Base-by-base conservation (phyloP, 2,329 filamentous ascomycete genomes). In the Calonectria fujianensis region DNA sequence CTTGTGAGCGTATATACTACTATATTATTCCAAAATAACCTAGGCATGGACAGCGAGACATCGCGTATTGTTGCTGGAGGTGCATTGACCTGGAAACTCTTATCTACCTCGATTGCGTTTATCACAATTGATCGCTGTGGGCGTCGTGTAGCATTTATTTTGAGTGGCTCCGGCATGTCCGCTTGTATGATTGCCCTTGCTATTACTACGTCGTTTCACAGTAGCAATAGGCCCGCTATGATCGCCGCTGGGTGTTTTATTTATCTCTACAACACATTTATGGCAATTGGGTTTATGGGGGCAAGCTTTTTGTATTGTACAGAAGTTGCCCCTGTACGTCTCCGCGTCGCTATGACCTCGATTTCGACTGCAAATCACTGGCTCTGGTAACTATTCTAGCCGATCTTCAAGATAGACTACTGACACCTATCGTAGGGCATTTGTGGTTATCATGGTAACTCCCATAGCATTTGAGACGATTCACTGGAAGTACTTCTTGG, bases 361-460 rank as follows among this genome's bases (percentile, higher is more conserved):
- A 31, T 59, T n/a, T 59, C 52, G 7, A 59, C 52, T 11, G 52
- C 52, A 59, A 59, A 59, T 18, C 52, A 59, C 18, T 59, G 52
- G 52, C 52, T 59, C 20, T 59, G 52, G 52, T 59, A 59, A 59
- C 6, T 59, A 24, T 37, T 6, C 7, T 18, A 29, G 20, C 7
- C 14, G 6, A 41, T 24, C 16, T 35, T 59, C 18, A 10, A 37
- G 9, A 20, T 37, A 7, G 5, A 9, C 14, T 10, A 18, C 31
- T 59, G 3, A 32, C 29, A 20, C 3, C 2, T 37, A 10, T 9
- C 2, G 7, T 37, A 59, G 52, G 52, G 52, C 52, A n/a, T 59
- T 59, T n/a, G 52, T 59, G 29, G 52, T 59, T 6, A 24, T 37
- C 52, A 59, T 59, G 52, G 32, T 59, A n/a, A 59, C 52, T 1